These are phyloP conservation scores for Pseudozyma hubeiensis DNA, from an alignment of 1,284 basidiomycete genomes.

Conservation along the genomic window DNA sequence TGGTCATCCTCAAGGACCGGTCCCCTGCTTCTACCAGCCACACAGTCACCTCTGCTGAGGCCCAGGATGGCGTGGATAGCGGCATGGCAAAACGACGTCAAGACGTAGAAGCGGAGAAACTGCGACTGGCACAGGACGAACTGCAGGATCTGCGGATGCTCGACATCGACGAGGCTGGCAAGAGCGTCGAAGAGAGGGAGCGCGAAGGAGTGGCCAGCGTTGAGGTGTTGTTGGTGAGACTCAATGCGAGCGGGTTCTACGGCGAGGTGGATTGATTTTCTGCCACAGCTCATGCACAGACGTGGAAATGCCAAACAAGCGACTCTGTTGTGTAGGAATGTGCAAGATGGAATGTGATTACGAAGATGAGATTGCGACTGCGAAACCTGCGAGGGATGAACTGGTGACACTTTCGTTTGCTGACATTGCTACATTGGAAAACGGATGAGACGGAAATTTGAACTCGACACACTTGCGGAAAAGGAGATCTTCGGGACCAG, in stretches of 20 bases:
- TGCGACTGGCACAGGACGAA: conserved; percentile 26
- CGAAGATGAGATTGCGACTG: neutral
- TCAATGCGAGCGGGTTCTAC: conserved; percentile 42
- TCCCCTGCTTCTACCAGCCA: neutral
- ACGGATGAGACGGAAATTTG: neutral
- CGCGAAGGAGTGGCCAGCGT: conserved; percentile 12
- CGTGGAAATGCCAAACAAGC: neutral
- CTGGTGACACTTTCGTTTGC: neutral
- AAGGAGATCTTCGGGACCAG: no score
- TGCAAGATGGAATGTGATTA: neutral
- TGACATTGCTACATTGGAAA: neutral
- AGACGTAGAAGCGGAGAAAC: conserved; percentile 38
- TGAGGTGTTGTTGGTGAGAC: conserved; percentile 26
- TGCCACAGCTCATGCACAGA: neutral
- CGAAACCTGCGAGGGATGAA: no score
- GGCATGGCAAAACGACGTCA: conserved; percentile 21
- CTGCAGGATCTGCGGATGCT: conserved; percentile 31
- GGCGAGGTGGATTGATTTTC: conserved; percentile 22
- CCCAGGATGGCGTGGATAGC: neutral
- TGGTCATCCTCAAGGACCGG: conserved; percentile 34
- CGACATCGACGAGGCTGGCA: conserved; percentile 23
- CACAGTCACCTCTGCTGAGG: neutral
- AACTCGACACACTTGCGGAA: neutral
- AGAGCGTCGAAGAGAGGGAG: conserved; percentile 8
- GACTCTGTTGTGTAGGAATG: neutral